Percentiles rank a stretch among this genome's conserved stretches.
Evolutionary conservation across 1,284 basidiomycete genomes (phyloP).

Genomic region (Puccinia horiana): DNA sequence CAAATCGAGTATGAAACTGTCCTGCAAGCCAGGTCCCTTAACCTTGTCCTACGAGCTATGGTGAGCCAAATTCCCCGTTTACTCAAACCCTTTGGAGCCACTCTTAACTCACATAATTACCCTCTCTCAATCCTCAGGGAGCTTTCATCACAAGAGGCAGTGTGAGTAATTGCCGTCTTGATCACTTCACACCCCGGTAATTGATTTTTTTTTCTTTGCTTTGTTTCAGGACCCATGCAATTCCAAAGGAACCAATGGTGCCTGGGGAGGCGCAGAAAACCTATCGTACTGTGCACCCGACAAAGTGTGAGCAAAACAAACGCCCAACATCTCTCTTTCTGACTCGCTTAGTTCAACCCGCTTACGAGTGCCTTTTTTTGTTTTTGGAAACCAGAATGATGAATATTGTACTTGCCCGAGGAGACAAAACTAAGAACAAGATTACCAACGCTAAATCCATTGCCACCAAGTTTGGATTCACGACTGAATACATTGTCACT

Average conservation of each 20-base stretch:
- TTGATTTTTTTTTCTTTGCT: background rate
- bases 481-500: constrained; percentile 43
- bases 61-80: background rate
- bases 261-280: constrained; percentile 1
- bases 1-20: constrained; percentile 23
- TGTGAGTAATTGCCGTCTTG: background rate
- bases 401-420: constrained; percentile 42
- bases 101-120: background rate
- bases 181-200: background rate
- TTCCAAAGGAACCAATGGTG: constrained; percentile 35
- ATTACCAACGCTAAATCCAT: constrained; percentile 38
- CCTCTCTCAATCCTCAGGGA: background rate
- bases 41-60: constrained; percentile 34
- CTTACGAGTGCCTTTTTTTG: background rate
- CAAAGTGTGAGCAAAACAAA: constrained; percentile 30
- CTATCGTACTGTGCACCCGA: constrained; percentile 34
- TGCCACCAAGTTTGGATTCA: constrained; percentile 44
- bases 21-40: constrained; percentile 34
- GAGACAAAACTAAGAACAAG: constrained; percentile 43
- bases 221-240: constrained; percentile 29
- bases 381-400: constrained; percentile 29
- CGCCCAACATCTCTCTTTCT: background rate
- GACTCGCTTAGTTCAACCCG: background rate
- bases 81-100: background rate
- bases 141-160: constrained; percentile 29